Evolutionary conservation across 2,329 filamentous ascomycete genomes (phyloP).

Genomic region (Aspergillus carbonarius): DNA sequence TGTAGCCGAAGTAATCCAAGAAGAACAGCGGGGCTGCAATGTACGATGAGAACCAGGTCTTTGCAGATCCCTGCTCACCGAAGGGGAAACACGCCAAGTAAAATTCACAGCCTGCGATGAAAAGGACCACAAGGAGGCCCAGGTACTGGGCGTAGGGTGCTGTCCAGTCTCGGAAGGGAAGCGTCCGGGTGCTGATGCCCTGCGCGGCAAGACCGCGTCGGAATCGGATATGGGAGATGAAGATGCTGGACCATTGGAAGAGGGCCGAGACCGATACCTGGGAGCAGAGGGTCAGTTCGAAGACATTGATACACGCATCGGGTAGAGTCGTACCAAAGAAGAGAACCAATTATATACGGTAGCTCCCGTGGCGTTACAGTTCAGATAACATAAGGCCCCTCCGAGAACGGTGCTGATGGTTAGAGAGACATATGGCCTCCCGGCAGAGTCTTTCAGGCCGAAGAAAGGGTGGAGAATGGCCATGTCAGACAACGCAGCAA

Average conservation of each 20-base stretch:
- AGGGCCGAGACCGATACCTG: slow-evolving; percentile 32
- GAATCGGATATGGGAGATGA: slow-evolving; percentile 30
- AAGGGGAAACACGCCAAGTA: slow-evolving; percentile 34
- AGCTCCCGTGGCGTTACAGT: slow-evolving; percentile 26
- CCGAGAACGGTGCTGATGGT: slow-evolving; percentile 29
- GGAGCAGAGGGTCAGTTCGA: background rate
- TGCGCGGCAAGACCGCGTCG: slow-evolving; percentile 28
- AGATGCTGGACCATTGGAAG: slow-evolving; percentile 30
- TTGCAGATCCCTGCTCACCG: slow-evolving; percentile 28
- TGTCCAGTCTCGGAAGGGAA: slow-evolving; percentile 27
- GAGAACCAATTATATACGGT: slow-evolving; percentile 38
- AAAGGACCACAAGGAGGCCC: slow-evolving; percentile 25
- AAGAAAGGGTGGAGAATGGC: slow-evolving; percentile 24
- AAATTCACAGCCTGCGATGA: slow-evolving; percentile 34
- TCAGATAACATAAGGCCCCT: slow-evolving; percentile 36
- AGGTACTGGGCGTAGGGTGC: slow-evolving; percentile 29
- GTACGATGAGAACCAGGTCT: slow-evolving; percentile 35
- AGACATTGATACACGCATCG: background rate
- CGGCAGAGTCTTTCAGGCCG: slow-evolving; percentile 23
- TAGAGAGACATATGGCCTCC: slow-evolving; percentile 32
- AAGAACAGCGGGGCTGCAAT: slow-evolving; percentile 33
- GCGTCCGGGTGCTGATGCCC: slow-evolving; percentile 21
- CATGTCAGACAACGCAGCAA: slow-evolving; percentile 34
- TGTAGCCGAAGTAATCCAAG: slow-evolving; percentile 30
- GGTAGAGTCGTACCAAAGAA: slow-evolving; percentile 19